Conservation (phyloP, 345 rosid genomes). For the Linum trigynum region DNA sequence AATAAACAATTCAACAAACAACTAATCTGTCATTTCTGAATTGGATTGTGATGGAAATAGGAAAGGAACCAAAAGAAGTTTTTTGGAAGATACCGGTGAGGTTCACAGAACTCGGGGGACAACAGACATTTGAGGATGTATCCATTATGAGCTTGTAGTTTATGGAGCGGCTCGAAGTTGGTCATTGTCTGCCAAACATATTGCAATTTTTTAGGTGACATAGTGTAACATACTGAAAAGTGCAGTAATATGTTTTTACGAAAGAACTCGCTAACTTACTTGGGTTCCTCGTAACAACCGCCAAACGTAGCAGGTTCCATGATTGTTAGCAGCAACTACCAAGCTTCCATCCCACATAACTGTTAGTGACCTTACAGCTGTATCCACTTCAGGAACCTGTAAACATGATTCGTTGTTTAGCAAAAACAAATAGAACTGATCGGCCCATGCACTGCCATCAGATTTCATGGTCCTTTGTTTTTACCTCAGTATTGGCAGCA, state of each 20-base stretch:
- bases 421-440: background rate
- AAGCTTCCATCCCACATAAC: conserved; percentile 97
- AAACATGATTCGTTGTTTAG: conserved; percentile 3
- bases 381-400: conserved; percentile 87
- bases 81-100: conserved; percentile 42
- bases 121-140: conserved; percentile 91
- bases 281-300: conserved; percentile 74
- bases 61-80: background rate
- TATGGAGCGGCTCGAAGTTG: conserved; percentile 92
- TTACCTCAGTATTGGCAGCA: no score
- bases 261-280: conserved; percentile 22
- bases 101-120: conserved; percentile 77
- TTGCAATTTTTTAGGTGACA: background rate
- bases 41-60: background rate
- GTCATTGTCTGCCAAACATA: conserved; percentile 62
- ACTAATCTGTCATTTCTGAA: background rate
- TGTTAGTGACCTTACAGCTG: conserved; percentile 78
- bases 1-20: conserved; percentile 8
- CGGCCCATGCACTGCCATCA: background rate
- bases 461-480: background rate
- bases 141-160: conserved; percentile 79
- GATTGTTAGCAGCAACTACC: conserved; percentile 92
- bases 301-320: conserved; percentile 94
- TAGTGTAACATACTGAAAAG: conserved; percentile 1
- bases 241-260: conserved; percentile 1